Base-by-base conservation (phyloP, 148 eudicot species). In the Cornus controversa region DNA sequence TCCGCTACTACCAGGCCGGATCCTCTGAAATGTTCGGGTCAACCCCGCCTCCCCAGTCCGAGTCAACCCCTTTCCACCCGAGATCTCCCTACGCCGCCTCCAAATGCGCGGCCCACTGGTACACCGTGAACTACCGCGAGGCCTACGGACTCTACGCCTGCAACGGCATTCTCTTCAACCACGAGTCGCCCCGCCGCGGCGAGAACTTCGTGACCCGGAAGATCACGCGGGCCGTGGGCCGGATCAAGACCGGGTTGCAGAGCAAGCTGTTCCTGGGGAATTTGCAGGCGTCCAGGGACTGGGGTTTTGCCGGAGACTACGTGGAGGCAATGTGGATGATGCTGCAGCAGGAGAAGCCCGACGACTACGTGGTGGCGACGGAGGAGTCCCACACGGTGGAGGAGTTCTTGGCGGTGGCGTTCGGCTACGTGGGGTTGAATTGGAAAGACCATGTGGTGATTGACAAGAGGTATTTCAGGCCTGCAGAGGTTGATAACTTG, bases 271-370 rank as follows among this genome's bases (percentile, higher is more conserved):
- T 92, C 78, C 68, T 96, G 42, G 98, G 99, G 37, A 96, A 96
- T 69, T 78, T 96, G 72, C 86, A 86, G 67, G 98, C 99, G 0
- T 91, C 97, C 10, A 84, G 98, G 63, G 98, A 93, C 53, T 96
- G 98, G 99, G 98, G 99, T 0, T 93, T 93, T 22, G 99, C 99
- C 0, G 98, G 98, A 45, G 99, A 96, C 81, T 96, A 96, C 62
- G 99, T 96, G 7, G 97, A 93, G 85, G 99, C 99, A 64, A 96
- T 93, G 99, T 96, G 98, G 98, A 28, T 93, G 95, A 96, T 96
- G 98, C 91, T 96, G 66, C 98, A 96, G 82, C 99, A 96, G 82
- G 99, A 96, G 24, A 90, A 93, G 78, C 93, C 98, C 3, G 98
- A 93, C 62, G 99, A 93, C 75, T 96, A 96, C 57, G 99, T 93